Percentiles rank a stretch among this genome's conserved stretches.
phyloP scores from a whole-genome alignment of 805 yeast species.

The Schwanniomyces polymorphus region DNA sequence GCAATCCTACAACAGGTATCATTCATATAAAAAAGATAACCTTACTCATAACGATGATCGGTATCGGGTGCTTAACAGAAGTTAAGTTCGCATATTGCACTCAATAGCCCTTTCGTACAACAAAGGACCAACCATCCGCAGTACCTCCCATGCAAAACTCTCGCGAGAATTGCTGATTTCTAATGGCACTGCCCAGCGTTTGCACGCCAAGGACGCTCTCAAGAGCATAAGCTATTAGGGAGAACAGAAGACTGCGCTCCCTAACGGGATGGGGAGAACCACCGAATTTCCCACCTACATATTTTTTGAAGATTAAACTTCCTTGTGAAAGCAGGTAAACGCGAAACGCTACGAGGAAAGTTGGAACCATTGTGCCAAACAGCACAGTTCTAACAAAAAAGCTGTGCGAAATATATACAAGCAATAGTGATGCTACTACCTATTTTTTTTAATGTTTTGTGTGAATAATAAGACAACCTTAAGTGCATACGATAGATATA shows the following conservation, averaged over 20 bases:
- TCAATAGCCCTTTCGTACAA: conserved; percentile 44
- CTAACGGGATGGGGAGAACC: conserved; percentile 49
- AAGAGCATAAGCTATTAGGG: conserved; percentile 36
- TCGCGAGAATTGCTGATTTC: conserved; percentile 35
- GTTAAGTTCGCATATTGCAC: conserved; percentile 59
- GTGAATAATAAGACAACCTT: no score
- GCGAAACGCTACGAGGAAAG: conserved; percentile 47
- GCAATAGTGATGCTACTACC: background rate
- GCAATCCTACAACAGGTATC: no score
- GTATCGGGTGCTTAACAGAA: conserved; percentile 52
- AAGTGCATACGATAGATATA: no score
- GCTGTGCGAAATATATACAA: background rate
- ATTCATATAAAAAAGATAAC: conserved; percentile 12
- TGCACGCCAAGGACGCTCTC: conserved; percentile 59
- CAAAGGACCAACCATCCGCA: conserved; percentile 55
- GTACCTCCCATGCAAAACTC: conserved; percentile 50
- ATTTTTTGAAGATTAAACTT: conserved; percentile 9
- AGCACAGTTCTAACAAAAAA: conserved; percentile 3
- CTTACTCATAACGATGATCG: conserved; percentile 55
- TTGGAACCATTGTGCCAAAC: conserved; percentile 20
- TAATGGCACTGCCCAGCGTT: conserved; percentile 61
- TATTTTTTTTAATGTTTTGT: no score
- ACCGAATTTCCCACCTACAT: conserved; percentile 68
- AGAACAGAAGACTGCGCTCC: background rate
- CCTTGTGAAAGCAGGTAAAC: conserved; percentile 44